phyloP scores from a whole-genome alignment of 805 yeast species.

The Wickerhamomyces ciferrii region DNA sequence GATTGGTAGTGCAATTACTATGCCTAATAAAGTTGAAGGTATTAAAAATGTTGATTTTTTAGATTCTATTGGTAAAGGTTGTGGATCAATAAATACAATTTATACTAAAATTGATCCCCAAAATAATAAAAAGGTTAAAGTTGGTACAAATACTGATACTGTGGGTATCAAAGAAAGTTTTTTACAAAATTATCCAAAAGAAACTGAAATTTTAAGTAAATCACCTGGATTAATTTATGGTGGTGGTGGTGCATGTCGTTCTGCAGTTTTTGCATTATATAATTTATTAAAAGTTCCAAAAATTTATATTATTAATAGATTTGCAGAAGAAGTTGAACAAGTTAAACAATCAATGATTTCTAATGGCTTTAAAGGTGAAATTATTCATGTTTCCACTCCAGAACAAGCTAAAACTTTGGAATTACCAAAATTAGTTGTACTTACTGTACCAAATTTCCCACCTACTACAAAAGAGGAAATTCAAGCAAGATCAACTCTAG shows the following conservation, averaged over 20 bases:
- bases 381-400: slow-evolving; percentile 17
- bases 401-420: slow-evolving; percentile 13
- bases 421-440: slow-evolving; percentile 13
- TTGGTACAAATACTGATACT: slow-evolving; percentile 23
- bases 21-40: slow-evolving; percentile 21
- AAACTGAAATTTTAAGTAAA: slow-evolving; percentile 5
- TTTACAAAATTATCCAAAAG: slow-evolving; percentile 15
- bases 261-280: slow-evolving; percentile 19
- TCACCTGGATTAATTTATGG: slow-evolving; percentile 20
- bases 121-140: slow-evolving; percentile 5
- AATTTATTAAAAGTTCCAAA: slow-evolving; percentile 18
- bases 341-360: slow-evolving; percentile 12
- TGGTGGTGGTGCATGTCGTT: slow-evolving; percentile 24
- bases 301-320: slow-evolving; percentile 20
- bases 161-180: slow-evolving; percentile 19
- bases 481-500: slow-evolving; percentile 16
- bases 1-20: slow-evolving; percentile 19
- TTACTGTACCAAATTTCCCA: slow-evolving; percentile 20
- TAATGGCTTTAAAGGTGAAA: slow-evolving; percentile 20
- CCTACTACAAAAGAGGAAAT: slow-evolving; percentile 12
- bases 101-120: slow-evolving; percentile 10
- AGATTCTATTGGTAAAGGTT: slow-evolving; percentile 18
- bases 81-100: slow-evolving; percentile 22
- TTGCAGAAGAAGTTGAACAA: slow-evolving; percentile 14
- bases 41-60: slow-evolving; percentile 14